Evolutionary conservation across 345 rosid species (phyloP), one percentile per base, ranked within the genome.

Genomic region (Eutrema heterophyllum): DNA sequence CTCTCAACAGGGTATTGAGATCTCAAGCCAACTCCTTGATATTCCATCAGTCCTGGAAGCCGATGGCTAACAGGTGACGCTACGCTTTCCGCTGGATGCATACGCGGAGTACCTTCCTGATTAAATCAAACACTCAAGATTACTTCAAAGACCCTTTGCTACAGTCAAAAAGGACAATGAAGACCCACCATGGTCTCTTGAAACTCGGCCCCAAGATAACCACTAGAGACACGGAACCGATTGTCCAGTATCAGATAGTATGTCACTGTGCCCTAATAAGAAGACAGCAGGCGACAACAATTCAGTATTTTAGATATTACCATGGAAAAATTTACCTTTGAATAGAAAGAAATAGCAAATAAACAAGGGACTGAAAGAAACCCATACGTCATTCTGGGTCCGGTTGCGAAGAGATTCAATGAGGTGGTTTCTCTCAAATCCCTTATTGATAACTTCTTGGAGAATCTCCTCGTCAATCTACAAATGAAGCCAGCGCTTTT

Each of bases 391-490:
- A 75, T 87, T 85, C 54, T 86, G 96, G 50, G 76, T 77, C 72
- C 93, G 80, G 76, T 83, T 89, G 61, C 84, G 85, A 74, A 95
- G 97, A 67, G 92, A 88, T 67, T 92, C 97, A 68, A 90, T 52
- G 40, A 88, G 80, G 53, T 76, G 87, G 74, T 77, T 87, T 78
- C 86, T 79, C 75, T 86, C 87, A 77, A 89, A 88, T 70, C 97
- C 93, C 96, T 81, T 85, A 61, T 71, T 80, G 58, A 90, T 79
- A 54, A 84, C 96, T 72, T 88, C 89, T 81, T 82, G 86, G 63
- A 95, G 87, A 71, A 95, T 87, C 68, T 95, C 91, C 73, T 90
- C 97, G 54, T 92, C 91, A 74, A 92, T 87, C 99, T 95, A 88
- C 77, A 82, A 14, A 77, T 3, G 63, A 71, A 65, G 55, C 48